Conservation (phyloP, 768 basidiomycete genomes). For the Tylopilus sp. region DNA sequence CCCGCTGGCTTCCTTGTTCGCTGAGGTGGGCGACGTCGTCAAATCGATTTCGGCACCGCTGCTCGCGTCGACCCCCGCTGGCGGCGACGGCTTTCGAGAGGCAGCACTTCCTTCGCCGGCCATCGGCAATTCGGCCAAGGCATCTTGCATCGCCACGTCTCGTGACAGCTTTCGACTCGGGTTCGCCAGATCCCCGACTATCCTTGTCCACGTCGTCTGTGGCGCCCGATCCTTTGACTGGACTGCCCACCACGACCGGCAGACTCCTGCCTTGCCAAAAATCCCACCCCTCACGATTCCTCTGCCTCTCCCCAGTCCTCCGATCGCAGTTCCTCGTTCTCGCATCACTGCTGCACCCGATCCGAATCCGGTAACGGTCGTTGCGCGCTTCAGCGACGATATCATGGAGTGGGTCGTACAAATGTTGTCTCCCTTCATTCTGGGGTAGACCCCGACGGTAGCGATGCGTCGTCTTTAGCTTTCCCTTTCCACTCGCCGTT, state of each 20-base stretch:
- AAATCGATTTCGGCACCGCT: constrained; percentile 11
- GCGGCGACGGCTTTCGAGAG: constrained; percentile 15
- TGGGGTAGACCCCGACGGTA: constrained; percentile 4
- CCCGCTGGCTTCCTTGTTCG: constrained; percentile 23
- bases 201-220: neutral
- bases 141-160: constrained; percentile 2
- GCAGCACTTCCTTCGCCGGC: neutral
- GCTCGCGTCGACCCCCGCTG: constrained; percentile 1
- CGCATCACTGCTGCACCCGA: constrained; percentile 2
- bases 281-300: constrained; percentile 24
- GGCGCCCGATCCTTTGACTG: constrained; percentile 37
- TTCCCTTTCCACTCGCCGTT: constrained; percentile 14
- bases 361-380: constrained; percentile 14
- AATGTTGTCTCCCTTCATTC: constrained; percentile 12
- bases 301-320: constrained; percentile 4
- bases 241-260: constrained; percentile 44
- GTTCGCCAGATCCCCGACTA: neutral
- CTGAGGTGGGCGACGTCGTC: constrained; percentile 12
- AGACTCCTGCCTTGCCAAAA: constrained; percentile 29
- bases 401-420: constrained; percentile 30
- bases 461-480: constrained; percentile 22
- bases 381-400: constrained; percentile 28
- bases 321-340: neutral
- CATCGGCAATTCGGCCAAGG: constrained; percentile 8
- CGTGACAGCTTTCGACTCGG: too few species aligned